A percentile compares a stretch with the other conserved stretches of the same genome.
These are phyloP conservation scores for Cordyceps tenuipes DNA, from an alignment of 2,329 filamentous ascomycete genomes.

Conservation along the genomic window DNA sequence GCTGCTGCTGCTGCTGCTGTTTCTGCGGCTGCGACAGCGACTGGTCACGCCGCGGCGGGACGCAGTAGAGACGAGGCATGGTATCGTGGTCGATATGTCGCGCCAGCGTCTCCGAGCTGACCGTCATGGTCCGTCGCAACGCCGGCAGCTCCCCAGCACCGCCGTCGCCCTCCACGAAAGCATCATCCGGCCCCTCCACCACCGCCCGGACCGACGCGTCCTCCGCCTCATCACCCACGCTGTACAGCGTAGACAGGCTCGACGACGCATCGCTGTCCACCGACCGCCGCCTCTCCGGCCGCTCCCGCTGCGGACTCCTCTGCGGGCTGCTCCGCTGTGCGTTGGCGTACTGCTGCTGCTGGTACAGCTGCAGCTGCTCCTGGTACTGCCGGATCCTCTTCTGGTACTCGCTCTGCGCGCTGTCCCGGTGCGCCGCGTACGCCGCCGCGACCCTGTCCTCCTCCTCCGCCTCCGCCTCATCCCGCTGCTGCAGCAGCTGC, in stretches of 20 bases:
- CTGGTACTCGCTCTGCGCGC: conserved; percentile 12
- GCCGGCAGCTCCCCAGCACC: background rate
- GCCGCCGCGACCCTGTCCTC: background rate
- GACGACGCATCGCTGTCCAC: conserved; percentile 40
- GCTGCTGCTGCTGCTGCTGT: background rate
- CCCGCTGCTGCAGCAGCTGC: background rate
- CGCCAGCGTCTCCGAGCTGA: conserved; percentile 2
- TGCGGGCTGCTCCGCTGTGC: conserved; percentile 14
- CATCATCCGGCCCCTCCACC: conserved; percentile 18
- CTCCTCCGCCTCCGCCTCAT: too few relatives aligned
- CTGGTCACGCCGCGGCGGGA: background rate
- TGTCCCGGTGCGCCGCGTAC: background rate
- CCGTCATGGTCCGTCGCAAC: conserved; percentile 8
- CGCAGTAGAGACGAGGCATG: conserved; percentile 5
- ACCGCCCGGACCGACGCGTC: conserved; percentile 10
- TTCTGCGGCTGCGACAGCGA: background rate
- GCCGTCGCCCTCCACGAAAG: conserved; percentile 21
- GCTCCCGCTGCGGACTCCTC: conserved; percentile 5
- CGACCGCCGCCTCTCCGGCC: conserved; percentile 21
- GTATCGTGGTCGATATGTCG: background rate
- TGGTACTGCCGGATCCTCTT: conserved; percentile 10
- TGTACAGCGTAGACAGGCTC: conserved; percentile 49
- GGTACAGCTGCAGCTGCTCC: conserved; percentile 5
- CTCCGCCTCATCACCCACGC: conserved; percentile 33
- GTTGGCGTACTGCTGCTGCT: conserved; percentile 11